Evolutionary conservation across 495 filamentous ascomycete genomes (phyloP), one percentile per base, ranked within the genome.

Genomic region (Penicillium turbatum): DNA sequence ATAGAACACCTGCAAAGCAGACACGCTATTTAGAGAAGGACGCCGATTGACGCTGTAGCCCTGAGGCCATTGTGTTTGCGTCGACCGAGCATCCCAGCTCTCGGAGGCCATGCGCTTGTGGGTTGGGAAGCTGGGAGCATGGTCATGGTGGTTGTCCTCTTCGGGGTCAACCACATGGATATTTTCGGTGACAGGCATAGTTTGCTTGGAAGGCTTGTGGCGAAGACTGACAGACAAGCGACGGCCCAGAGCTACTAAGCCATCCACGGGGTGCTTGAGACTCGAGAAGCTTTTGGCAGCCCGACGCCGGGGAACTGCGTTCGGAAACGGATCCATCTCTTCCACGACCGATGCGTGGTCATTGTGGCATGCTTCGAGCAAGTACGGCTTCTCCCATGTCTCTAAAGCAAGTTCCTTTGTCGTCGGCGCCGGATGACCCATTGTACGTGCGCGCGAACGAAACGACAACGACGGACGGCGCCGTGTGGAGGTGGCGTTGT

Each of bases 281-380:
- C 60, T 72, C 12, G 76, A 79, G 57, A 78, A 79, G 60, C 74
- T 77, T 51, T 73, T 76, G 34, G 73, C 64, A 24, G 58, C 52
- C 27, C 72, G 72, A 24, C 68, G 72, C 12, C 72, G 64, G n/a
- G 65, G 70, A 16, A 61, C 58, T 2, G 66, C 62, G 26, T 68
- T 64, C 9, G 69, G 64, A 30, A 72, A 72, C 17, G 66, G 62
- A 37, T 66, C 67, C 41, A 66, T 67, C 7, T 74, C 72, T 50
- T 77, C 70, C 36, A 75, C 43, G 0, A 65, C 68, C 21, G 65
- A 62, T 0, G 44, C 63, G 29, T 66, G 60, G 34, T 65, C 53
- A 31, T 66, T 55, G 11, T 65, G 60, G 27, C 50, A 65, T 3
- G 58, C 53, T 40, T 72, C 71, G 39, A 57, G 45, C n/a, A 61